Evolutionary conservation across 176 grass and related monocot genomes (phyloP).

Genomic region (Olyra latifolia): DNA sequence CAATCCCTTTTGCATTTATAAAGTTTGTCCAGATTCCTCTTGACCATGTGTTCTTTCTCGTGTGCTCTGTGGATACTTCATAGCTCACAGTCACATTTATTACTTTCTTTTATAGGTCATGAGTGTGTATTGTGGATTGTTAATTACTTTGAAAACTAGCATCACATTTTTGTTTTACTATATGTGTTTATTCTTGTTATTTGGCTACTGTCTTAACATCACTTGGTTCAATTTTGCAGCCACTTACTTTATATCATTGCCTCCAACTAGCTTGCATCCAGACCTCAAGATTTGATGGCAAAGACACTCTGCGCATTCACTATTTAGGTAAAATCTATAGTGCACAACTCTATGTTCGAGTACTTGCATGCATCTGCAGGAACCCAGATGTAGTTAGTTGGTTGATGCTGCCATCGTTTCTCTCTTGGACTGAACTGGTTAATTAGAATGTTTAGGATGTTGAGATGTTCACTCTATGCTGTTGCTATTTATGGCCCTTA

Average conservation of each 20-base stretch:
- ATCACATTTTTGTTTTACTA: not conserved
- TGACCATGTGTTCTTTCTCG: not conserved
- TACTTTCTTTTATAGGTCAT: not conserved
- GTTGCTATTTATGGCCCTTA: not conserved
- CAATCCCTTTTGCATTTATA: not conserved
- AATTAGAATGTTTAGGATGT: conserved; percentile 2
- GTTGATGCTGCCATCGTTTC: not conserved
- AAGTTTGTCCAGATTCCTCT: not conserved
- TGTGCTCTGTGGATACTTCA: not conserved
- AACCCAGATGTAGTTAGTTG: not conserved
- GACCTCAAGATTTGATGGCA: conserved; percentile 48
- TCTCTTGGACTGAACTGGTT: not conserved
- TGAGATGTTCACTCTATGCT: conserved; percentile 16
- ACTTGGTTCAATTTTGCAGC: conserved; percentile 52
- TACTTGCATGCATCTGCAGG: not conserved
- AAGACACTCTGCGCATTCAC: conserved; percentile 63
- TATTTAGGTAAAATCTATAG: conserved; percentile 87
- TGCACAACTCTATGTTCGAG: not conserved
- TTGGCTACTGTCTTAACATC: not conserved
- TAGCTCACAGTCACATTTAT: not conserved
- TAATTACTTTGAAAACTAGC: not conserved
- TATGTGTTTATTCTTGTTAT: conserved; percentile 7
- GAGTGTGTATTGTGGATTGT: not conserved
- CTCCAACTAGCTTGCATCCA: conserved; percentile 52
- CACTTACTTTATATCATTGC: conserved; percentile 86